phyloP scores from a whole-genome alignment of 805 yeast species.

The Metschnikowia rubicola region DNA sequence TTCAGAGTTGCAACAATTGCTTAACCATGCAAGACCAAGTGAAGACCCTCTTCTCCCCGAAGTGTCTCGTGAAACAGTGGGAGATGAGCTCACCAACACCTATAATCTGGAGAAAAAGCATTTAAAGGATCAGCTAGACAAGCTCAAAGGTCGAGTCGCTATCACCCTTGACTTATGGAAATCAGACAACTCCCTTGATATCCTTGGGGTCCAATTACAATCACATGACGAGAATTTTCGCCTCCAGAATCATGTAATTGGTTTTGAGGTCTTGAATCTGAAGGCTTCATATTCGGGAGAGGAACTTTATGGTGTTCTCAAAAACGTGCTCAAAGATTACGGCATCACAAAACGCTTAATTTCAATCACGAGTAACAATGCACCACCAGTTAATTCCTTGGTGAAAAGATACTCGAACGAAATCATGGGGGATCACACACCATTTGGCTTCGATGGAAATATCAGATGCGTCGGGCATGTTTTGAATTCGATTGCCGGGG shows the following conservation, averaged over 20 bases:
- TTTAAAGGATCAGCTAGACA: neutral
- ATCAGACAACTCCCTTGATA: neutral
- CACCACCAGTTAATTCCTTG: neutral
- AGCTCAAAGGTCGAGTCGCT: neutral
- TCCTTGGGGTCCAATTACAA: neutral
- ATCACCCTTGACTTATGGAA: neutral
- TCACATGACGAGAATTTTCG: neutral
- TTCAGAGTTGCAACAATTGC: no score
- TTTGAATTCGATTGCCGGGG: neutral
- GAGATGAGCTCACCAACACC: no score
- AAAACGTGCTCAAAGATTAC: neutral
- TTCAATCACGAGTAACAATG: slow-evolving; percentile 1
- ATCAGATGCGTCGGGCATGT: slow-evolving; percentile 4
- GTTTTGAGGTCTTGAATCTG: neutral
- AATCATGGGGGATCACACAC: neutral
- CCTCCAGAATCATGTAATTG: neutral
- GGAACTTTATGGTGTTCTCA: neutral
- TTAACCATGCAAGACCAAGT: no score
- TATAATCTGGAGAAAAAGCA: neutral
- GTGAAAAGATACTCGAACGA: neutral
- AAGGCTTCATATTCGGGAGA: neutral
- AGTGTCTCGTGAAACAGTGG: no score
- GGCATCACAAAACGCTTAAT: slow-evolving; percentile 3
- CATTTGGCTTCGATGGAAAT: neutral
- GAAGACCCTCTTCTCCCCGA: no score